Evolutionary conservation across 306 rosid genomes (phyloP), one percentile per base, ranked within the genome.

Genomic region (Sechiopsis laciniata): DNA sequence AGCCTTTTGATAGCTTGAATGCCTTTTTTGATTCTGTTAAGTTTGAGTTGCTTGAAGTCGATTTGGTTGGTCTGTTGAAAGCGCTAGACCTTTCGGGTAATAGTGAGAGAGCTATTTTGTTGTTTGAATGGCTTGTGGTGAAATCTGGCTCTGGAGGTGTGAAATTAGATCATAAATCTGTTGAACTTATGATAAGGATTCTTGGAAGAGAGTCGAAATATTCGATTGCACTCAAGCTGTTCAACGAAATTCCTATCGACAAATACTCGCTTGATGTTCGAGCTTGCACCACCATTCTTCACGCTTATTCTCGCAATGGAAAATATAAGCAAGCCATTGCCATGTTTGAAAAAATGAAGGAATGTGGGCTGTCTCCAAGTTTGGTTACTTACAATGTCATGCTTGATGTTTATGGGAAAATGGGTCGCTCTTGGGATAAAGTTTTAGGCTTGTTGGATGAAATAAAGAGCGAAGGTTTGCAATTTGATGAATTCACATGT

Each of bases 331-430:
- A 86, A 15, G 97, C 97, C 45, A 88, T 91, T 60, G 76, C 76
- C 51, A 45, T 91, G 75, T 95, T 91, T 81, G 87, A 83, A 65
- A 85, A 83, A 76, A 84, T 95, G 95, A 81, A 82, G 80, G 92
- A 83, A 59, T 63, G 76, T 59, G 97, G 96, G 53, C 66, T 91
- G 57, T 88, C 90, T 52, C 96, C 97, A 21, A 91, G 88, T 72
- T 65, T 95, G 88, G 97, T 95, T 32, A 91, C 99, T 74, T 95
- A 87, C 82, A 95, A 91, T 77, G 95, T 95, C 62, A 88, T 95
- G 92, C 97, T 95, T 73, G 92, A 88, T 82, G 97, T 95, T 74
- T 91, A 86, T 73, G 99, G 99, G 66, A 95, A 87, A 81, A 95
- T 87, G 99, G 99, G 99, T 72, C 87, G 95, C 19, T 91, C 97